A percentile compares a stretch with the other conserved stretches of the same genome.
These are phyloP conservation scores for Leucaena leucocephala DNA, from an alignment of 306 rosid species.

Conservation along the genomic window DNA sequence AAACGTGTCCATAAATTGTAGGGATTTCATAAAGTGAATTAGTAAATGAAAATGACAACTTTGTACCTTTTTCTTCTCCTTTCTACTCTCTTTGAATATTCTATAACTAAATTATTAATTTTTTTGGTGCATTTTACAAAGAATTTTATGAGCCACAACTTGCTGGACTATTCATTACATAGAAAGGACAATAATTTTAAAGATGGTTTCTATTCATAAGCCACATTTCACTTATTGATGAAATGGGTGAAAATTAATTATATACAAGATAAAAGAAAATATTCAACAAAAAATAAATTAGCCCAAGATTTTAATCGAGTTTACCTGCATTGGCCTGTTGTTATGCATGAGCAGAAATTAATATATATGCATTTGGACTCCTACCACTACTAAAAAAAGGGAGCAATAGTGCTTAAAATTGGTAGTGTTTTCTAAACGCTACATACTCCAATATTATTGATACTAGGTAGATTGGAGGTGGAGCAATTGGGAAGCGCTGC, in stretches of 20 bases:
- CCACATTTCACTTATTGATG: neutral
- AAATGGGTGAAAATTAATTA: neutral
- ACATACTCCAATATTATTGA: too few relatives aligned
- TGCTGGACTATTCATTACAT: neutral
- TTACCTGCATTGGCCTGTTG: too few relatives aligned
- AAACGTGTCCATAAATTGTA: neutral
- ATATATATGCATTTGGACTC: too few relatives aligned
- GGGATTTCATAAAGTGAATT: neutral
- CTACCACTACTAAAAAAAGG: too few relatives aligned
- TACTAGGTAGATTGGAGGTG: too few relatives aligned
- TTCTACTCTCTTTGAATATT: neutral
- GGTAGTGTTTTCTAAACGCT: too few relatives aligned
- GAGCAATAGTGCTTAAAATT: too few relatives aligned
- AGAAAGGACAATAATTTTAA: neutral
- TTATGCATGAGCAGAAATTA: too few relatives aligned
- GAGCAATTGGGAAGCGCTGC: too few relatives aligned
- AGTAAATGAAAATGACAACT: constrained; percentile 48
- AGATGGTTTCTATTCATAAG: neutral
- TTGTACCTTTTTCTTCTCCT: constrained; percentile 18
- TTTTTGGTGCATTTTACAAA: neutral
- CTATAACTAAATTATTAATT: too few relatives aligned
- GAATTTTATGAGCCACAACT: neutral
- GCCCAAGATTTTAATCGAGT: too few relatives aligned
- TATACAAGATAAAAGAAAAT: neutral
- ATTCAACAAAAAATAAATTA: too few relatives aligned